Conservation (phyloP, 306 rosid genomes). For the Rosa multiflora region DNA sequence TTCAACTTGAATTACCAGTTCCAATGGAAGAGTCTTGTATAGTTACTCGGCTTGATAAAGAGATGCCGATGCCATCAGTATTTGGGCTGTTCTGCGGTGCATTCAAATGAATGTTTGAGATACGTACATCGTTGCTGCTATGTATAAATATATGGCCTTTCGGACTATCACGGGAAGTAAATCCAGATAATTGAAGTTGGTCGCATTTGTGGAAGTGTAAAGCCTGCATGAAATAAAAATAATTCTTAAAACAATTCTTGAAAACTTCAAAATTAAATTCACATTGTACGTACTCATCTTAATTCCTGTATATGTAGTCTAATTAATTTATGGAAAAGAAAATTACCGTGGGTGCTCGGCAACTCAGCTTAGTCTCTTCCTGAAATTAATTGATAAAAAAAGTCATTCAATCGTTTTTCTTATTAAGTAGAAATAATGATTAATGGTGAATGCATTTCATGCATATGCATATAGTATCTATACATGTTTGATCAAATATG, state of each 20-base stretch:
- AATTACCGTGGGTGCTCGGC: neutral
- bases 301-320: too few relatives aligned
- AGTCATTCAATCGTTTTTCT: neutral
- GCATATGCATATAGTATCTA: too few relatives aligned
- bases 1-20: constrained; percentile 13
- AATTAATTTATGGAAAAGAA: too few relatives aligned
- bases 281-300: neutral
- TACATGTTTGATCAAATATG: too few relatives aligned
- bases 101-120: constrained; percentile 1
- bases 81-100: constrained; percentile 18
- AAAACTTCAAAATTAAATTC: neutral
- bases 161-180: constrained; percentile 7
- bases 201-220: neutral
- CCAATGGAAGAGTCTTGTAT: neutral
- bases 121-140: neutral
- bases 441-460: neutral
- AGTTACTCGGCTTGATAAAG: neutral
- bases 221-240: neutral
- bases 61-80: constrained; percentile 21
- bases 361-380: neutral
- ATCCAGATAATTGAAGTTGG: neutral
- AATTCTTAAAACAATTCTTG: neutral
- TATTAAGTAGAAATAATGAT: neutral
- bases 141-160: constrained; percentile 2
- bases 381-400: neutral